These are phyloP conservation scores for Pterocarpus santalinus DNA, from an alignment of 306 rosid genomes.

Conservation along the genomic window DNA sequence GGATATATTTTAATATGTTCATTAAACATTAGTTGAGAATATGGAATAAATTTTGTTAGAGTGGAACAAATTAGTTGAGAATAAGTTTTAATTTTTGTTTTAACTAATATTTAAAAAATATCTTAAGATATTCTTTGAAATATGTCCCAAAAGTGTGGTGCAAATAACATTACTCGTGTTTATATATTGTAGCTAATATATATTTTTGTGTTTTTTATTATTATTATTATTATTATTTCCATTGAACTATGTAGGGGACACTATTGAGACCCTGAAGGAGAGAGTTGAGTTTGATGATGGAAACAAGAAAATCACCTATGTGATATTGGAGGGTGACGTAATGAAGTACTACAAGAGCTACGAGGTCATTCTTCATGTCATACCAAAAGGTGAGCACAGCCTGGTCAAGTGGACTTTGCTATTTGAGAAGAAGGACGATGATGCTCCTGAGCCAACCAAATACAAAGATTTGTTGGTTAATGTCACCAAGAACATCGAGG, in stretches of 20 bases:
- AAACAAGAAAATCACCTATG: constrained; percentile 19
- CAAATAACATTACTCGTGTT: too few species aligned
- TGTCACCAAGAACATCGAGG: not conserved
- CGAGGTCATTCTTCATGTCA: constrained; percentile 26
- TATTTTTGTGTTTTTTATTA: too few species aligned
- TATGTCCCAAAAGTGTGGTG: too few species aligned
- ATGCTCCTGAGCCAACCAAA: constrained; percentile 32
- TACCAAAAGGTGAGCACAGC: constrained; percentile 15
- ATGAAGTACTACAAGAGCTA: constrained; percentile 36
- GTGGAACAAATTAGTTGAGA: too few species aligned
- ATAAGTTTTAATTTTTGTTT: too few species aligned
- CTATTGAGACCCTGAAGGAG: constrained; percentile 39
- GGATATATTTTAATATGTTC: too few species aligned
- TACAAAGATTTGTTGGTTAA: constrained; percentile 36
- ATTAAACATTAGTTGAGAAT: too few species aligned
- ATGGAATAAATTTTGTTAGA: too few species aligned
- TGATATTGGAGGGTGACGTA: constrained; percentile 25
- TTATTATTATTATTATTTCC: too few species aligned
- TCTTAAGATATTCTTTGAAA: too few species aligned
- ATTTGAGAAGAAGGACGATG: constrained; percentile 19
- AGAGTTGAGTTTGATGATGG: constrained; percentile 38
- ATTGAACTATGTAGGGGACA: constrained; percentile 8
- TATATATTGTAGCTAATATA: too few species aligned
- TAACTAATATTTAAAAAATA: too few species aligned
- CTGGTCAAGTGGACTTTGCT: constrained; percentile 35